Evolutionary conservation across 345 rosid species (phyloP).

Genomic region (Toxicodendron radicans): DNA sequence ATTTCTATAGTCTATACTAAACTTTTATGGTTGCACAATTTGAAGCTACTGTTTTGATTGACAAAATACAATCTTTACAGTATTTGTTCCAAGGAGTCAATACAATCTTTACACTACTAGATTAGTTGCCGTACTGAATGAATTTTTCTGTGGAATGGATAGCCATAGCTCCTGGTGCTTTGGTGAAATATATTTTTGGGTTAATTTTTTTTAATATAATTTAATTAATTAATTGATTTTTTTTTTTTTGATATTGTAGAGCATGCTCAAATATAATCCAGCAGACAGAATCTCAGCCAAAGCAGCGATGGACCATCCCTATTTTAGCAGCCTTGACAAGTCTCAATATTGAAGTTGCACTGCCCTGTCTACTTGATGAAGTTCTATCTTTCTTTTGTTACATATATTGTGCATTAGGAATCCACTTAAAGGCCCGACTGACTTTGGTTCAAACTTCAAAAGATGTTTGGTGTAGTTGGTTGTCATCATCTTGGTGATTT

Average conservation of each 20-base stretch:
- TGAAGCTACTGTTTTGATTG: not conserved
- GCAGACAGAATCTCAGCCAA: conserved; percentile 87
- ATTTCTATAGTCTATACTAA: not conserved
- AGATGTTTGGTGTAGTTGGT: conserved; percentile 10
- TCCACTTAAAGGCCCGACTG: not conserved
- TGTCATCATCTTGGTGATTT: conserved; percentile 61
- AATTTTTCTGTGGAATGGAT: not conserved
- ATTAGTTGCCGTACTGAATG: not conserved
- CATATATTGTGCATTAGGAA: not conserved
- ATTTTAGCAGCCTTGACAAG: conserved; percentile 85
- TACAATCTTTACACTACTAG: not conserved
- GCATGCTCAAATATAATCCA: conserved; percentile 79
- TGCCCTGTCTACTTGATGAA: not conserved
- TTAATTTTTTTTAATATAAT: not conserved
- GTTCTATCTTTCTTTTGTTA: not conserved
- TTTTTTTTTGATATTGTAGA: conserved; percentile 43
- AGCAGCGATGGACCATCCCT: conserved; percentile 88
- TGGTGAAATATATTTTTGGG: not conserved
- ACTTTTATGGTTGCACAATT: not conserved
- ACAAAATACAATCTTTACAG: not conserved
- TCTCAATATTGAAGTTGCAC: conserved; percentile 66
- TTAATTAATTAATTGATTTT: not conserved
- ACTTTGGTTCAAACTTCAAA: conserved; percentile 7
- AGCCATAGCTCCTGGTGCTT: not conserved
- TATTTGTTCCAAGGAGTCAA: not conserved